Conservation (phyloP, 2,329 filamentous ascomycete genomes). For the Paracoccidioides lutzii region DNA sequence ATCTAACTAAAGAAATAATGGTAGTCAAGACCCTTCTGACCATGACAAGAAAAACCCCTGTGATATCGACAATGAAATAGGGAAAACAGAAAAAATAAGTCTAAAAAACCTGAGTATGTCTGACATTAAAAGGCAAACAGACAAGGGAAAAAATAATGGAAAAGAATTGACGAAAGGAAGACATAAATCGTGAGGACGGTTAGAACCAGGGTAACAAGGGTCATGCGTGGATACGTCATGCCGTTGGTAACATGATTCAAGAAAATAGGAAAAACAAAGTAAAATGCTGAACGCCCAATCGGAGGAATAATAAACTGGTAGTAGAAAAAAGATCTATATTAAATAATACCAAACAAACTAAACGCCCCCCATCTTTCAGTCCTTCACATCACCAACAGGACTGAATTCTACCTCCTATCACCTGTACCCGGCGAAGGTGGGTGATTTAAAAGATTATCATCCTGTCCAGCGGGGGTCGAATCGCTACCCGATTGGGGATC, state of each 20-base stretch:
- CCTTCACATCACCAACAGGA: neutral
- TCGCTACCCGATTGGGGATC: constrained; percentile 13
- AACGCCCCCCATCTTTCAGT: neutral
- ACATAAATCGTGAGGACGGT: too few relatives aligned
- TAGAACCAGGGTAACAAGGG: too few relatives aligned
- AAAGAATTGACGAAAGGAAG: too few relatives aligned
- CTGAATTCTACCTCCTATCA: neutral
- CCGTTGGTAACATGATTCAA: neutral
- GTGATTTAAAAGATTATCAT: neutral
- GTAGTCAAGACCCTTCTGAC: neutral
- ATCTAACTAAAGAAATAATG: neutral
- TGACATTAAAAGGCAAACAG: too few relatives aligned
- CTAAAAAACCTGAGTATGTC: too few relatives aligned
- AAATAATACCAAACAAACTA: too few relatives aligned
- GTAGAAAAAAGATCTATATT: too few relatives aligned
- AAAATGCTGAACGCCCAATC: too few relatives aligned
- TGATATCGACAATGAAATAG: too few relatives aligned
- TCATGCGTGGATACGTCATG: neutral
- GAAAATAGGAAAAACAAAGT: neutral
- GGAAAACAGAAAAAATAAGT: too few relatives aligned
- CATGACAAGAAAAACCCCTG: neutral
- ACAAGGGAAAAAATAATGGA: too few relatives aligned
- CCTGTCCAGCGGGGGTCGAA: constrained; percentile 12
- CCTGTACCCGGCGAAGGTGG: neutral
- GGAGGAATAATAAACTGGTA: too few relatives aligned